Evolutionary conservation across 805 yeast genomes (phyloP), one percentile per base, ranked within the genome.

Genomic region (Sugiyamaella qingdaonensis): DNA sequence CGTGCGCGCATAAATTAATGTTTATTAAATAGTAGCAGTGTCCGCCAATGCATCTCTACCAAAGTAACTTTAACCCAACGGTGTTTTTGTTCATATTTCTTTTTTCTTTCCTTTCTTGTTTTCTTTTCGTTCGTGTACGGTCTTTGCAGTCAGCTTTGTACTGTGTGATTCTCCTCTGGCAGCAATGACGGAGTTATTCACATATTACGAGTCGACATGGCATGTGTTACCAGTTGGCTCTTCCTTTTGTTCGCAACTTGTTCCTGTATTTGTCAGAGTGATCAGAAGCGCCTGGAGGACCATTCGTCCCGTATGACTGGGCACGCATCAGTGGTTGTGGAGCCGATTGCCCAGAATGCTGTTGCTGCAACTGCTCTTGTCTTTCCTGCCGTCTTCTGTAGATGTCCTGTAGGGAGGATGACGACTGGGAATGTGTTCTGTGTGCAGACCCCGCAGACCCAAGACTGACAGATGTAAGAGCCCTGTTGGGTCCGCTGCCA

Each of bases 211-310:
- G n/a, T n/a, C n/a, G n/a, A n/a, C n/a, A n/a, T n/a, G n/a, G 29
- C 3, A 24, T 24, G 16, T 53, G 48, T 53, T 48, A 59, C 62
- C 62, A 59, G 27, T 59, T 58, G 16, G 62, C 62, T 29, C 61
- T 36, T 5, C 60, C 58, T 10, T 57, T 56, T 4, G 57, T 24
- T 41, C 57, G 52, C 10, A 60, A 56, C 46, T 55, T 58, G 44
- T 45, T 58, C 46, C 55, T 37, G 46, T 52, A 57, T 32, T 57
- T 57, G 35, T 56, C 61, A 3, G 52, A 32, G n/a, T 55, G 16
- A 42, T 54, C 58, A 11, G 32, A 10, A 14, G 47, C 1, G 4
- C 36, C 50, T 2, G 31, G 34, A 39, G 43, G 24, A 39, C 8
- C 43, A 10, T 21, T 19, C 5, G n/a, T 14, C 19, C 43, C 43